These are phyloP conservation scores for Leucocoprinus birnbaumii DNA, from an alignment of 768 basidiomycete genomes.

Conservation along the genomic window DNA sequence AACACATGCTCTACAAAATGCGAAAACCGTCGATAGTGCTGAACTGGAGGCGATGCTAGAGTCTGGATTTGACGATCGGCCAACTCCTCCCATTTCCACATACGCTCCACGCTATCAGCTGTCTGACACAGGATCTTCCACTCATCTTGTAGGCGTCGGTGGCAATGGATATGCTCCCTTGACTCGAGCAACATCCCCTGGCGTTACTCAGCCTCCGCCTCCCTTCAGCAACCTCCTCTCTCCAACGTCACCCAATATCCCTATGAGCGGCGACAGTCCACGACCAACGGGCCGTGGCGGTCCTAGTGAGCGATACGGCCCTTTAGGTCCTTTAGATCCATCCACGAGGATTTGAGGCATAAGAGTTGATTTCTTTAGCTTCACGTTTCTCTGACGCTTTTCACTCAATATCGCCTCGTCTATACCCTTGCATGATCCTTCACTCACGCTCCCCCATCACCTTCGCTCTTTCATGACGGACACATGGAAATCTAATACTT, in stretches of 20 bases:
- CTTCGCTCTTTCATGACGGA: conserved; percentile 27
- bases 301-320: conserved; percentile 44
- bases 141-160: conserved; percentile 35
- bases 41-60: conserved; percentile 95
- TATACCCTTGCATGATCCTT: conserved; percentile 33
- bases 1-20: conserved; percentile 32
- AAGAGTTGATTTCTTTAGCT: conserved; percentile 18
- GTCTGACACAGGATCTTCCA: conserved; percentile 45
- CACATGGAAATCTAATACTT: conserved; percentile 26
- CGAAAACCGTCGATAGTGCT: conserved; percentile 56
- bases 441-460: conserved; percentile 20
- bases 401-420: conserved; percentile 29
- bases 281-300: conserved; percentile 17
- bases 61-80: conserved; percentile 78
- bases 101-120: conserved; percentile 61
- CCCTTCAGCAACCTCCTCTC: conserved; percentile 32
- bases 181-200: conserved; percentile 48
- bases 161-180: conserved; percentile 58
- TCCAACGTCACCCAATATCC: conserved; percentile 36
- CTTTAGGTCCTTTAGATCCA: conserved; percentile 61
- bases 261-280: conserved; percentile 19
- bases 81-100: conserved; percentile 44
- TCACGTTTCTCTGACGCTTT: conserved; percentile 19
- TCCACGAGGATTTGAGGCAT: conserved; percentile 45
- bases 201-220: conserved; percentile 15